phyloP scores from a whole-genome alignment of 2,329 filamentous ascomycete species.

The Alternaria sp. region DNA sequence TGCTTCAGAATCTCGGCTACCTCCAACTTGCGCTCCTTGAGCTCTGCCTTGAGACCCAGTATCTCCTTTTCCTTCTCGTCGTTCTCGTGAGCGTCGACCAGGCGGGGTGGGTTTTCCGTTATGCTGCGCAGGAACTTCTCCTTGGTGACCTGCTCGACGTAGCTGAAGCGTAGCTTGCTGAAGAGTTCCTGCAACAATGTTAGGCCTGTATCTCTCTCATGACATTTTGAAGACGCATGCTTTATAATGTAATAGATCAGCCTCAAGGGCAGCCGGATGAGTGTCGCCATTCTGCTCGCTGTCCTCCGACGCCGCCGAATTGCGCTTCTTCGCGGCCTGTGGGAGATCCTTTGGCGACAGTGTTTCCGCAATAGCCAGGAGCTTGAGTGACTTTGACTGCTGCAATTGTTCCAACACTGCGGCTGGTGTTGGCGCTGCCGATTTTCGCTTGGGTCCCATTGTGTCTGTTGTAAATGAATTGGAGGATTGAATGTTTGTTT shows the following conservation, averaged over 20 bases:
- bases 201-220: background rate
- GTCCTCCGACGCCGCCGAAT: slow-evolving; percentile 71
- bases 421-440: slow-evolving; percentile 27
- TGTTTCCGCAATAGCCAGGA: slow-evolving; percentile 78
- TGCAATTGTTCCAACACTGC: slow-evolving; percentile 61
- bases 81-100: slow-evolving; percentile 85
- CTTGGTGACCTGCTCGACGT: slow-evolving; percentile 98
- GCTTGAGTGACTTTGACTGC: slow-evolving; percentile 68
- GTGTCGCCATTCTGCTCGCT: slow-evolving; percentile 71
- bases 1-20: slow-evolving; percentile 75
- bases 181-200: slow-evolving; percentile 75
- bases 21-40: slow-evolving; percentile 81
- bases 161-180: slow-evolving; percentile 93
- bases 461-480: slow-evolving; percentile 2
- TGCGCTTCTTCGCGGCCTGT: slow-evolving; percentile 49
- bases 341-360: slow-evolving; percentile 63
- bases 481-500: slow-evolving; percentile 37
- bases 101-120: slow-evolving; percentile 85
- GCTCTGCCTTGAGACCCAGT: slow-evolving; percentile 71
- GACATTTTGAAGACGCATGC: slow-evolving; percentile 40
- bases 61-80: slow-evolving; percentile 61
- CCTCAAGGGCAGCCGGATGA: slow-evolving; percentile 72
- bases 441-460: slow-evolving; percentile 38
- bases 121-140: slow-evolving; percentile 96
- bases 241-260: slow-evolving; percentile 87